These are phyloP conservation scores for Juglanconis sp. DNA, from an alignment of 2,329 filamentous ascomycete genomes.

Conservation along the genomic window DNA sequence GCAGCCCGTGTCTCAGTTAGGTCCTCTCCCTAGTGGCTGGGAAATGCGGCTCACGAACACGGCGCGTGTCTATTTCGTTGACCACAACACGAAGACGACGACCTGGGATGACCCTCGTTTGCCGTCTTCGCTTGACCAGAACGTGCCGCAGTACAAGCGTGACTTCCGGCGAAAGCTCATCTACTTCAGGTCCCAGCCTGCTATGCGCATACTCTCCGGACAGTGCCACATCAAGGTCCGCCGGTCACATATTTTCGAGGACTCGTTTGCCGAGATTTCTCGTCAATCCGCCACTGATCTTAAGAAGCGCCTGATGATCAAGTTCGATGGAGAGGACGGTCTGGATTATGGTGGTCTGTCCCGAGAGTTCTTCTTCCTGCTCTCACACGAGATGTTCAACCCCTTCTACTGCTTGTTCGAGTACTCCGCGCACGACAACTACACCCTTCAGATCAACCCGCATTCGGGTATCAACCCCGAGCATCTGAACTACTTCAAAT, in stretches of 20 bases:
- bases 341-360: slow-evolving; percentile 97
- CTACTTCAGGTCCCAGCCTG: slow-evolving; percentile 97
- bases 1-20: slow-evolving; percentile 94
- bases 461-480: slow-evolving; percentile 99
- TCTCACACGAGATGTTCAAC: slow-evolving; percentile 99
- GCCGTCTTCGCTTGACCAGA: slow-evolving; percentile 94
- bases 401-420: slow-evolving; percentile 99
- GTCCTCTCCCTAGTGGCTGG: slow-evolving; percentile 94
- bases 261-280: slow-evolving; percentile 98
- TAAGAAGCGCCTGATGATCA: slow-evolving; percentile 99
- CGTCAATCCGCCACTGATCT: slow-evolving; percentile 91
- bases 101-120: slow-evolving; percentile 97
- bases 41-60: slow-evolving; percentile 99
- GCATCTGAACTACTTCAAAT: slow-evolving; percentile 99
- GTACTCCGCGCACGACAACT: slow-evolving; percentile 99
- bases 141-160: slow-evolving; percentile 98
- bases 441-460: slow-evolving; percentile 98
- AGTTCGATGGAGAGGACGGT: slow-evolving; percentile 98
- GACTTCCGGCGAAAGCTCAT: slow-evolving; percentile 98
- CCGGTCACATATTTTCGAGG: slow-evolving; percentile 95
- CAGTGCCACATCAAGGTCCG: slow-evolving; percentile 98
- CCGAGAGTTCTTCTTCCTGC: slow-evolving; percentile 97
- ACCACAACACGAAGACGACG: slow-evolving; percentile 99
- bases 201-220: slow-evolving; percentile 88
- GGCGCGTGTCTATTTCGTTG: slow-evolving; percentile 95